A percentile compares a stretch with the other conserved stretches of the same genome.
Conservation (phyloP, 2,329 filamentous ascomycete species). For the Dryadomyces quercivorus region DNA sequence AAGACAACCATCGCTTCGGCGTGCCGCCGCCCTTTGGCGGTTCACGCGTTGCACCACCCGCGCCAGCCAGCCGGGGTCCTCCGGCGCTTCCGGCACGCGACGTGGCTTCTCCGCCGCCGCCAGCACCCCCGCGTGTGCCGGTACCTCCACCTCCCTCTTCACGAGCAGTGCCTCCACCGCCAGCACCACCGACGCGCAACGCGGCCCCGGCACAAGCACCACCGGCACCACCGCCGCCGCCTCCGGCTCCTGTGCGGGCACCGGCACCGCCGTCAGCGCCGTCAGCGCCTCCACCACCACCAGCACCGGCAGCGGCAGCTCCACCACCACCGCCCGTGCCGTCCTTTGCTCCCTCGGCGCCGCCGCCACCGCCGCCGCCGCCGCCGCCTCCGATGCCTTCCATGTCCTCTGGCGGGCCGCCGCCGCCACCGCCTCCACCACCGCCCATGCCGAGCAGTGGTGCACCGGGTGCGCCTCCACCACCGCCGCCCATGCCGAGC, state of each 20-base stretch:
- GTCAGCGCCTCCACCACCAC: not conserved
- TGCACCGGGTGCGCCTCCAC: constrained; percentile 21
- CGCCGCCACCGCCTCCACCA: not conserved
- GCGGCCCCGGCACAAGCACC: constrained; percentile 23
- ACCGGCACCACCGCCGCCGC: constrained; percentile 25
- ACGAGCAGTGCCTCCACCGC: constrained; percentile 25
- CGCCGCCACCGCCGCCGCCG: not conserved
- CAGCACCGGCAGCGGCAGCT: not conserved
- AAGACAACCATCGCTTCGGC: constrained; percentile 48
- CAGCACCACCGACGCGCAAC: constrained; percentile 28
- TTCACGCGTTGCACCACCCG: constrained; percentile 57
- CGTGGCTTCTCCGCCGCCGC: constrained; percentile 39
- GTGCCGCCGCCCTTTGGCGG: constrained; percentile 73
- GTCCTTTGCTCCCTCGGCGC: not conserved
- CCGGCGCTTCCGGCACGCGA: constrained; percentile 3
- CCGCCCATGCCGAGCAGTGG: not conserved
- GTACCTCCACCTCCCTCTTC: constrained; percentile 15
- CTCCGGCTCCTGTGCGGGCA: not conserved
- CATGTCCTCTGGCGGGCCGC: not conserved
- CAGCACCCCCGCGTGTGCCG: constrained; percentile 41
- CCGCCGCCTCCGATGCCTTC: not conserved
- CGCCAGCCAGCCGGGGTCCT: constrained; percentile 54
- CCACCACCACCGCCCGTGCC: not conserved
- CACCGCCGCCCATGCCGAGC: constrained; percentile 19
- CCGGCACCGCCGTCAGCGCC: not conserved